A percentile compares a stretch with the other conserved stretches of the same genome.
Evolutionary conservation across 805 yeast species (phyloP).

Genomic region (Starmerella asiatica): DNA sequence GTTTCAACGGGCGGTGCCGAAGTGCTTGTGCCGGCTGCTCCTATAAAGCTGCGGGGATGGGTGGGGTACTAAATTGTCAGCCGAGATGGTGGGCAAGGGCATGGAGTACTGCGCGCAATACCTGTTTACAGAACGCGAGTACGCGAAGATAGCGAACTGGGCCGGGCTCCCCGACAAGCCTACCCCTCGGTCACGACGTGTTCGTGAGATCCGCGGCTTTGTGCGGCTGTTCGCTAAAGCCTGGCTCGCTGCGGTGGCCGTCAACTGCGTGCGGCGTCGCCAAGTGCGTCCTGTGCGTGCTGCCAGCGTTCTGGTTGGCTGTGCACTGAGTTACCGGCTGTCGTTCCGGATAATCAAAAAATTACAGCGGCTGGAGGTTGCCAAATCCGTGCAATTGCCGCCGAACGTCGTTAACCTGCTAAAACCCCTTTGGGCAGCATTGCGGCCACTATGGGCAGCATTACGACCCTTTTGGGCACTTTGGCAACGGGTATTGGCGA

Average conservation of each 20-base stretch:
- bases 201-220: constrained; percentile 6
- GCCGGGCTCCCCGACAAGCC: background rate
- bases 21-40: too few relatives aligned
- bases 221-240: constrained; percentile 10
- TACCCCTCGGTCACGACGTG: background rate
- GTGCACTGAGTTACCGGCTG: constrained; percentile 9
- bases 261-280: background rate
- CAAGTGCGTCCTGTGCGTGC: constrained; percentile 1
- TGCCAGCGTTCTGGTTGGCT: constrained; percentile 4
- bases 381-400: too few relatives aligned
- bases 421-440: too few relatives aligned
- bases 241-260: constrained; percentile 5
- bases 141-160: constrained; percentile 1
- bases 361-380: too few relatives aligned
- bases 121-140: constrained; percentile 11
- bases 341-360: constrained; percentile 1
- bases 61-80: too few relatives aligned
- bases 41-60: too few relatives aligned
- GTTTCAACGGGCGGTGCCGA: too few relatives aligned
- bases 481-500: too few relatives aligned
- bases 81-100: too few relatives aligned
- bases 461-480: too few relatives aligned
- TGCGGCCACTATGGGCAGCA: too few relatives aligned
- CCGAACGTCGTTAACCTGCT: too few relatives aligned
- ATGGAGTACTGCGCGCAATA: constrained; percentile 10